Evolutionary conservation across 345 rosid species (phyloP).

Genomic region (Syzygium aqueum): DNA sequence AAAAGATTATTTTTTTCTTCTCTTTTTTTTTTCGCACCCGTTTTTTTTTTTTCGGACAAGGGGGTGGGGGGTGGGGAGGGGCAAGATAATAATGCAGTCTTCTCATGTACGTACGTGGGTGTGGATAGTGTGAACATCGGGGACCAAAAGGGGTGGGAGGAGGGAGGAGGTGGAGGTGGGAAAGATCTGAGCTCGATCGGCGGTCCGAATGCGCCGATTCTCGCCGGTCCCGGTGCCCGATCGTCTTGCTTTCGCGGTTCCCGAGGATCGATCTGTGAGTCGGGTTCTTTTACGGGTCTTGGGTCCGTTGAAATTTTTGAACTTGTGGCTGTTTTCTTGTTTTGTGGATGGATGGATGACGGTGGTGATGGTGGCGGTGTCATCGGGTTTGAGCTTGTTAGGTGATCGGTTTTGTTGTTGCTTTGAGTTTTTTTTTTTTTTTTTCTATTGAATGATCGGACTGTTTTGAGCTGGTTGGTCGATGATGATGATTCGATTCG

Average conservation of each 20-base stretch:
- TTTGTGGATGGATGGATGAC: background rate
- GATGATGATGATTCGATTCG: background rate
- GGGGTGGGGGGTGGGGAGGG: background rate
- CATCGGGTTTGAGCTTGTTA: slow-evolving; percentile 5
- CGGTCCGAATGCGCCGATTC: slow-evolving; percentile 6
- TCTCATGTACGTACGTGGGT: background rate
- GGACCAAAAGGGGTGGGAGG: background rate
- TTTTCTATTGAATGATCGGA: background rate
- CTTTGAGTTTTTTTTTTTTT: background rate
- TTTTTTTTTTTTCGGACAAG: background rate
- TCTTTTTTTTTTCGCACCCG: background rate
- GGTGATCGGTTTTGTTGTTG: slow-evolving; percentile 19
- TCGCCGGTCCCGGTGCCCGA: slow-evolving; percentile 11
- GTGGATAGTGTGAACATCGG: background rate
- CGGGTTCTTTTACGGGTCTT: background rate
- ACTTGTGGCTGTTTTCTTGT: background rate
- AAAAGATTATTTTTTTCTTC: background rate
- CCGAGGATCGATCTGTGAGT: slow-evolving; percentile 51
- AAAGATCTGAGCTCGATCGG: slow-evolving; percentile 8
- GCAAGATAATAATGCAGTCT: slow-evolving; percentile 4
- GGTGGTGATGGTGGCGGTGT: background rate
- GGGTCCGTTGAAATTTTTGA: slow-evolving; percentile 4
- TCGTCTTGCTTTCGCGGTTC: slow-evolving; percentile 17
- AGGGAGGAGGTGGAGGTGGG: background rate
- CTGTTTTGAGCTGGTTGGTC: background rate